Conservation (phyloP, 331 rosid species). For the Dryas integrifolia region DNA sequence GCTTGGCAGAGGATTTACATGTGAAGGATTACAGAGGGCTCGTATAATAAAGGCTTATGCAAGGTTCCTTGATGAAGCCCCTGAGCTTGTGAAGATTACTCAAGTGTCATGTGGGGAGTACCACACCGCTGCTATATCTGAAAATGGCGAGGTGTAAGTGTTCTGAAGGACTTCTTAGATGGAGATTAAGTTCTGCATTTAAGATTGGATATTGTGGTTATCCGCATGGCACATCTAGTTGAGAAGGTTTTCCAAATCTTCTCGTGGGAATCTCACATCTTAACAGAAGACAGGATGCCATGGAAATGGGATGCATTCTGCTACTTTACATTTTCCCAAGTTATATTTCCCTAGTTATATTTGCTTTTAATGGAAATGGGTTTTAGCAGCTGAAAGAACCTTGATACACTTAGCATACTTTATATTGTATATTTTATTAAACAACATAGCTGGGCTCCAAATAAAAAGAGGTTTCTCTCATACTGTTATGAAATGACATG, state of each 20-base stretch:
- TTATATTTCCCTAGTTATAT: neutral
- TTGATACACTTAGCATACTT: neutral
- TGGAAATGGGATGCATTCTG: constrained; percentile 49
- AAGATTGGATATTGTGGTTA: constrained; percentile 57
- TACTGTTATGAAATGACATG: neutral
- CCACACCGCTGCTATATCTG: constrained; percentile 90
- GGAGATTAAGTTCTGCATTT: constrained; percentile 60
- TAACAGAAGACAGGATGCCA: constrained; percentile 49
- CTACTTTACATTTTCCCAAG: neutral
- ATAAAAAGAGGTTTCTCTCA: neutral
- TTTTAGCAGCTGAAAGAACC: constrained; percentile 1
- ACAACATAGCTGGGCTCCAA: neutral
- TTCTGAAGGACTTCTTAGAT: constrained; percentile 53
- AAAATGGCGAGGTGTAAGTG: constrained; percentile 97
- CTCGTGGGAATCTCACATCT: constrained; percentile 46
- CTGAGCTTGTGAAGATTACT: constrained; percentile 85
- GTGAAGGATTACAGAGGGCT: constrained; percentile 91
- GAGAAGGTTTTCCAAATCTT: constrained; percentile 36
- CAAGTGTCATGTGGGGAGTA: constrained; percentile 97
- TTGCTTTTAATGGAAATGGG: neutral
- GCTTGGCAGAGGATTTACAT: constrained; percentile 92
- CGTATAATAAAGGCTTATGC: constrained; percentile 72
- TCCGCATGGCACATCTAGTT: constrained; percentile 54
- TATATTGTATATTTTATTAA: neutral
- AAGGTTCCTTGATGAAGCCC: constrained; percentile 93